A percentile compares a stretch with the other conserved stretches of the same genome.
Conservation (phyloP, 768 basidiomycete species). For the Chalciporus sphaerocephalus region DNA sequence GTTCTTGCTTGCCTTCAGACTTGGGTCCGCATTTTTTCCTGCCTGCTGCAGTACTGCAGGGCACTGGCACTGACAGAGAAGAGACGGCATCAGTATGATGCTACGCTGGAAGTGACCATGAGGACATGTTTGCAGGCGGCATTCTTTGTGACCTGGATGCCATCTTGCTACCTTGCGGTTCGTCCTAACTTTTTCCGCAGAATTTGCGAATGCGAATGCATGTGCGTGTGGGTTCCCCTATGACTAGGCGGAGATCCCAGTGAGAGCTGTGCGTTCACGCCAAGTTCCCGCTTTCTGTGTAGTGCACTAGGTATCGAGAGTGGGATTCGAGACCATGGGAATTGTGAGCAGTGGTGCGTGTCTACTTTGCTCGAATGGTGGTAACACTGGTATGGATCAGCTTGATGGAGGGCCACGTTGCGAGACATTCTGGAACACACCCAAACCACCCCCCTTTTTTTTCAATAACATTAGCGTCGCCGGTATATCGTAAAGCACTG, state of each 20-base stretch:
- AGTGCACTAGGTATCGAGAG: slow-evolving; percentile 11
- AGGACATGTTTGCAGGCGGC: slow-evolving; percentile 21
- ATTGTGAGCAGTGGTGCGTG: slow-evolving; percentile 25
- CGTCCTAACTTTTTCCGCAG: slow-evolving; percentile 16
- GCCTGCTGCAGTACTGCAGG: slow-evolving; percentile 20
- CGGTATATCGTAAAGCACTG: slow-evolving; percentile 20
- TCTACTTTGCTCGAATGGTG: slow-evolving; percentile 10
- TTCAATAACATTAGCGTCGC: slow-evolving; percentile 8
- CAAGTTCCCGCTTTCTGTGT: slow-evolving; percentile 22
- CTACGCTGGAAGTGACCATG: slow-evolving; percentile 24
- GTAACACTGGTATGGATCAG: slow-evolving; percentile 9
- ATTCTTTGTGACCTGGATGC: slow-evolving; percentile 10
- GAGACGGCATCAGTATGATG: slow-evolving; percentile 27
- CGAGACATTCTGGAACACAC: slow-evolving; percentile 20
- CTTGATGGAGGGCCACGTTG: slow-evolving; percentile 26
- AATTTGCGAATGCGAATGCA: slow-evolving; percentile 20
- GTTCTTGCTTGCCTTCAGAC: slow-evolving; percentile 23
- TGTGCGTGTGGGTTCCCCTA: slow-evolving; percentile 18
- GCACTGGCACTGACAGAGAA: slow-evolving; percentile 12
- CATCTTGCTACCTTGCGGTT: slow-evolving; percentile 4
- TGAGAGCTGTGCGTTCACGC: slow-evolving; percentile 10
- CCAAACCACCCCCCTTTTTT: slow-evolving; percentile 3
- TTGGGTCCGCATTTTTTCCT: slow-evolving; percentile 22
- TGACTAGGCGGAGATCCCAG: slow-evolving; percentile 22
- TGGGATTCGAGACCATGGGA: slow-evolving; percentile 17